phyloP scores from a whole-genome alignment of 306 rosid species.

The Spatholobus suberectus region DNA sequence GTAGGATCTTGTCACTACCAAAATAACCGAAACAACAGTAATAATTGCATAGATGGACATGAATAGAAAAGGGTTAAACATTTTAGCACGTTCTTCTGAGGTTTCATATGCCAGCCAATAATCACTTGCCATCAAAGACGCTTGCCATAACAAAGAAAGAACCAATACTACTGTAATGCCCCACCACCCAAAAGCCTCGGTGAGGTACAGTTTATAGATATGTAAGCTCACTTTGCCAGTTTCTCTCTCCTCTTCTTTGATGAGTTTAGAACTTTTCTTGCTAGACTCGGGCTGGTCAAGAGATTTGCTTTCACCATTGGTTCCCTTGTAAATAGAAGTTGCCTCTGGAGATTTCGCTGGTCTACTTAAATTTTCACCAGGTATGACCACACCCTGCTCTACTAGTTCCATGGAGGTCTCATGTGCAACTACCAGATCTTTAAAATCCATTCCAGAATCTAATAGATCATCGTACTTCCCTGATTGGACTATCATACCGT shows the following conservation, averaged over 20 bases:
- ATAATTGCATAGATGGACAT: slow-evolving; percentile 61
- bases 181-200: slow-evolving; percentile 88
- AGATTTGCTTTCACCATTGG: slow-evolving; percentile 54
- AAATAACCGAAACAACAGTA: slow-evolving; percentile 46
- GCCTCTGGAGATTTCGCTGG: slow-evolving; percentile 33
- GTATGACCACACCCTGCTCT: slow-evolving; percentile 46
- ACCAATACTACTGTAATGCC: slow-evolving; percentile 57
- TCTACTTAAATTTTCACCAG: slow-evolving; percentile 43
- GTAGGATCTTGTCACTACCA: slow-evolving; percentile 49
- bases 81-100: slow-evolving; percentile 51
- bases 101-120: slow-evolving; percentile 91
- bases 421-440: slow-evolving; percentile 73
- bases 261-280: slow-evolving; percentile 65
- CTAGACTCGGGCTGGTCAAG: slow-evolving; percentile 46
- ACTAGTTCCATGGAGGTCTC: slow-evolving; percentile 84
- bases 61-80: slow-evolving; percentile 59
- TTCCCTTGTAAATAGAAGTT: slow-evolving; percentile 41
- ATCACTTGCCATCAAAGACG: slow-evolving; percentile 63
- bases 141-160: slow-evolving; percentile 68
- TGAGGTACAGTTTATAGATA: slow-evolving; percentile 67
- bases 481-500: slow-evolving; percentile 73
- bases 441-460: slow-evolving; percentile 64
- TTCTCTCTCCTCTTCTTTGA: slow-evolving; percentile 84
- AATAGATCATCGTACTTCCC: slow-evolving; percentile 66
- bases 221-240: slow-evolving; percentile 72